Conservation (phyloP, 73 alveolate species). For the Urostyla sp. region DNA sequence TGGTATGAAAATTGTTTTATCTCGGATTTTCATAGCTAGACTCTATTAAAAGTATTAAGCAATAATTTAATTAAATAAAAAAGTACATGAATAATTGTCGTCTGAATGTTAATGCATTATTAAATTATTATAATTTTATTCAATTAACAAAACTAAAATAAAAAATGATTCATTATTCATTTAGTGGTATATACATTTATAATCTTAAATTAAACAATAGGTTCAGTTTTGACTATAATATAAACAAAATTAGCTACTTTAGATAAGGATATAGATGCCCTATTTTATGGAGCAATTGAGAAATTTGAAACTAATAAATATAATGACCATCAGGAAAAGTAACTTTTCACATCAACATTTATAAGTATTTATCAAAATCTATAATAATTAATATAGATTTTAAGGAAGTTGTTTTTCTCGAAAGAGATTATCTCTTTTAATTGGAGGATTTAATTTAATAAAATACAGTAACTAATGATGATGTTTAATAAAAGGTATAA, state of each 20-base stretch:
- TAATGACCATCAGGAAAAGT: slow-evolving; percentile 17
- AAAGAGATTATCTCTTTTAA: slow-evolving; percentile 1
- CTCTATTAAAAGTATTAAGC: too few relatives aligned
- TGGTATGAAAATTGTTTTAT: too few relatives aligned
- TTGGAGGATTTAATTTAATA: neutral
- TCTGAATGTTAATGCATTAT: neutral
- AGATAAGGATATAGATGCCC: neutral
- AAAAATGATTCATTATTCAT: neutral
- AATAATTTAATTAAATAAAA: too few relatives aligned
- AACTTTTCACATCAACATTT: neutral
- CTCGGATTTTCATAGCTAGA: too few relatives aligned
- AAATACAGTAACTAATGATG: neutral
- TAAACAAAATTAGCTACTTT: neutral
- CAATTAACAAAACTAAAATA: neutral
- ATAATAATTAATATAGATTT: neutral
- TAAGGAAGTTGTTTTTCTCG: slow-evolving; percentile 17
- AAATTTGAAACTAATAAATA: neutral
- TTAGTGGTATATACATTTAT: neutral
- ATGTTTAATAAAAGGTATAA: neutral
- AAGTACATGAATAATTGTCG: neutral
- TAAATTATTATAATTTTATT: neutral
- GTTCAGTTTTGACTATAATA: slow-evolving; percentile 5
- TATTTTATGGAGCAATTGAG: neutral
- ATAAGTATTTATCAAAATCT: neutral
- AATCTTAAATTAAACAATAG: too few relatives aligned